A percentile compares a stretch with the other conserved stretches of the same genome.
Conservation (phyloP, 441 rosid species). For the Sinapis alba region DNA sequence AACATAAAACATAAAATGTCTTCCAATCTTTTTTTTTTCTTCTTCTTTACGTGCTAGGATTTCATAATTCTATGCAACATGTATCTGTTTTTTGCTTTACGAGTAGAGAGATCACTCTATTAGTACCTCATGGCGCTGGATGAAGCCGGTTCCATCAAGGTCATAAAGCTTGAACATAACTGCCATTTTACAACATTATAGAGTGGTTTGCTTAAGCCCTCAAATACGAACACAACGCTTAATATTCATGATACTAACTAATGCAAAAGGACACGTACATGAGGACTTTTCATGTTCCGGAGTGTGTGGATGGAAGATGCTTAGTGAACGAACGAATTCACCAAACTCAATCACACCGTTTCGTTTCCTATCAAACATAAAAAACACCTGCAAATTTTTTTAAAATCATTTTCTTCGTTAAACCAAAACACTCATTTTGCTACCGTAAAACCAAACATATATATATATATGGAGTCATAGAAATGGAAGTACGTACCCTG, state of each 20-base stretch:
- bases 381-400: slow-evolving; percentile 52
- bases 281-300: slow-evolving; percentile 53
- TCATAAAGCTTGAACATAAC: slow-evolving; percentile 41
- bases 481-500: slow-evolving; percentile 44
- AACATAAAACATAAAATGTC: background rate
- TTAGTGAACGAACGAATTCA: slow-evolving; percentile 72
- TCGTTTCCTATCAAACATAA: slow-evolving; percentile 60
- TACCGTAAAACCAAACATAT: background rate
- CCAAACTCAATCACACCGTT: slow-evolving; percentile 70
- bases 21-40: background rate
- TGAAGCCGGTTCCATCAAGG: slow-evolving; percentile 37
- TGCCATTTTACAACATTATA: slow-evolving; percentile 13
- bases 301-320: slow-evolving; percentile 73
- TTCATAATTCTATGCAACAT: background rate
- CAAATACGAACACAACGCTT: background rate
- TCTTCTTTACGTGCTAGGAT: background rate
- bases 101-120: background rate
- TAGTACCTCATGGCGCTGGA: slow-evolving; percentile 31
- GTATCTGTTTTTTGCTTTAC: background rate
- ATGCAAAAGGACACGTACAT: slow-evolving; percentile 42
- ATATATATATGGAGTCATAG: background rate
- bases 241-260: background rate
- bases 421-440: background rate
- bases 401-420: background rate
- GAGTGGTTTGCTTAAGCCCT: background rate